These are phyloP conservation scores for Piper betle DNA, from an alignment of 164 flowering plant genomes.

Conservation along the genomic window DNA sequence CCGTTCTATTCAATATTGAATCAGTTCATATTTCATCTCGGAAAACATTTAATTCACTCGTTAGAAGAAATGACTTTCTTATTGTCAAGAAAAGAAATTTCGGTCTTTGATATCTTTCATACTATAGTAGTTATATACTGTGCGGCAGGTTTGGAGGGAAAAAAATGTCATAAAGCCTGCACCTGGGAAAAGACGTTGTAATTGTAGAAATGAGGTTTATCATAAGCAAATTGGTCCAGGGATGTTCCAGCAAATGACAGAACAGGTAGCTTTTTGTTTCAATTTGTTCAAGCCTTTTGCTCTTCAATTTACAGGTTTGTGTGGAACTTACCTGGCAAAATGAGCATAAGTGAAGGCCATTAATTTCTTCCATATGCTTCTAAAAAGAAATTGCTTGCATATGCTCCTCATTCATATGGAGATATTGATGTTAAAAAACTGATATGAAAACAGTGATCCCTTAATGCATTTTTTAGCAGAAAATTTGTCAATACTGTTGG, in stretches of 20 bases:
- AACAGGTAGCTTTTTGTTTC: conserved; percentile 44
- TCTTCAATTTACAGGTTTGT: conserved; percentile 1
- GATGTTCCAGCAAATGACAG: conserved; percentile 98
- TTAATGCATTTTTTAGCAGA: not conserved
- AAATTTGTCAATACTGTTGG: not conserved
- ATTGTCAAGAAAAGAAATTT: too few relatives aligned
- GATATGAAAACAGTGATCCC: too few relatives aligned
- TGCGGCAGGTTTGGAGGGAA: conserved; percentile 88
- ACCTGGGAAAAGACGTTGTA: conserved; percentile 91
- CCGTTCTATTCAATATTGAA: too few relatives aligned
- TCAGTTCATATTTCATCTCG: too few relatives aligned
- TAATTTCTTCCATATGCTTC: too few relatives aligned
- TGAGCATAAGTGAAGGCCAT: not conserved
- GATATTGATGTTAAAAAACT: too few relatives aligned
- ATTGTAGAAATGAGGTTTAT: conserved; percentile 96
- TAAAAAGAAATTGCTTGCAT: not conserved
- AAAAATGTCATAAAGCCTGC: conserved; percentile 88
- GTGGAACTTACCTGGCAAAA: not conserved
- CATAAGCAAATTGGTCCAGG: conserved; percentile 98
- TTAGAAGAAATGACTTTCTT: too few relatives aligned
- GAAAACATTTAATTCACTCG: too few relatives aligned
- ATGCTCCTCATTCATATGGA: not conserved
- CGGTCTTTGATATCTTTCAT: too few relatives aligned
- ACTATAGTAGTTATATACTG: too few relatives aligned
- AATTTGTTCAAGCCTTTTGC: not conserved